Base-by-base conservation (phyloP, 177 flowering plant genomes). In the Vitis hybrid region DNA sequence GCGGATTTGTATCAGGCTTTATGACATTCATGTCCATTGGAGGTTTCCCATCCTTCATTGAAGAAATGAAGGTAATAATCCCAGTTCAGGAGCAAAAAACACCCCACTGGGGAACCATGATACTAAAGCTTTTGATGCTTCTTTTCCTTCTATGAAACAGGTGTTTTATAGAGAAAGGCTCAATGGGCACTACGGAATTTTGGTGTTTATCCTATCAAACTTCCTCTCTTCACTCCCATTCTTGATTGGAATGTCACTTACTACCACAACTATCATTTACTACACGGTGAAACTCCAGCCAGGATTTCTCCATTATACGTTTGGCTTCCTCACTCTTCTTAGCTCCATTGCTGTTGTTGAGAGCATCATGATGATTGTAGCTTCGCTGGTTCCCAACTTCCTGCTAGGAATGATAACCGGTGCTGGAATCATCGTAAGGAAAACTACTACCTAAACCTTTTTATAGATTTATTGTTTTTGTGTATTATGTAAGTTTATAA, bases 1-100 rank as follows among this genome's bases (percentile, higher is more conserved):
- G 80, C 26, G 91, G 80, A 12, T 90, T 90, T 61, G 26, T 91
- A 4, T 71, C 88, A 1, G 97, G 97, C 31, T 91, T 87, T 70
- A 90, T 91, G 97, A 87, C 92, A 31, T 87, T 88, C 79, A 85
- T 91, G 94, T 84, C 97, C 49, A 87, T 90, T 11, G 97, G 94
- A 74, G 94, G 97, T 22, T 88, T 91, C 71, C 94, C 90, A 49
- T 91, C 91, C 13, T 88, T 90, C 76, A 70, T 88, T 15, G 94
- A 91, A 80, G 97, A 91, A 79, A 80, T 91, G 86, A 88, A 87
- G 93, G 96, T 86, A 65, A 55, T 6, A 56, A 54, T 8, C 50
- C 18, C n/a, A 14, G 10, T 31, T 29, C 13, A 53, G 12, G 10
- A 22, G 5, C 63, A 60, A 15, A 39, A 2, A 12, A 59, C 6